Base-by-base conservation (phyloP, 2,329 filamentous ascomycete genomes). In the Magnaporthiopsis incrustans region DNA sequence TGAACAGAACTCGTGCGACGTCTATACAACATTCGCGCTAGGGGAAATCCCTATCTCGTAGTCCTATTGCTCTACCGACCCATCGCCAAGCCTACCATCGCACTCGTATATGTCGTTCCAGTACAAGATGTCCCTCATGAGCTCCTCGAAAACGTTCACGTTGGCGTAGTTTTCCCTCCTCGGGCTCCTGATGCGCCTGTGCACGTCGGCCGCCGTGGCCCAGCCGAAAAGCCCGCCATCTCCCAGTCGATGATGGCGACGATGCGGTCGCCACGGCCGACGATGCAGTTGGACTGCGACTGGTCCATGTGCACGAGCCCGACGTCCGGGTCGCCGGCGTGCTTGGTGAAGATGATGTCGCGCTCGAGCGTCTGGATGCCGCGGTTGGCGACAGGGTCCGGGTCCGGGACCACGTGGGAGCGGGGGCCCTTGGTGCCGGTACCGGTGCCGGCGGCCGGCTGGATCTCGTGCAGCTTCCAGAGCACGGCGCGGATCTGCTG, bases 291-390 rank as follows among this genome's bases (percentile, higher is more conserved):
- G 32, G 32, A 66, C 77, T 77, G 2, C 2, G 74, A 77, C 38
- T 60, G 72, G 64, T 77, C 73, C 63, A 78, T 77, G 67, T 78
- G 76, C 74, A 75, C 76, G 38, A 77, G 73, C 65, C 70, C 68
- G 65, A 73, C 62, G 57, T 74, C 73, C 26, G 12, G 30, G 27
- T 70, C 77, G 74, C 73, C 76, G 76, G 63, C 73, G 72, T 11
- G 72, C 53, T 70, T 78, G 78, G 63, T 74, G 77, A 11, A 79
- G 75, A 0, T 73, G 64, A 3, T 77, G 75, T 33, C 32, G 32
- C 32, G 32, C 32, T 33, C 8, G 32, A 33, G 32, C 8, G 32
- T 12, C 12, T 38, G 35, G 35, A 38, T 38, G 14, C 35, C 35
- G 10, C 14, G 11, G 11, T 38, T 15, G 35, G 35, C 35, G 35